These are phyloP conservation scores for Leccinellum rugosiceps DNA, from an alignment of 768 basidiomycete genomes.

Conservation along the genomic window DNA sequence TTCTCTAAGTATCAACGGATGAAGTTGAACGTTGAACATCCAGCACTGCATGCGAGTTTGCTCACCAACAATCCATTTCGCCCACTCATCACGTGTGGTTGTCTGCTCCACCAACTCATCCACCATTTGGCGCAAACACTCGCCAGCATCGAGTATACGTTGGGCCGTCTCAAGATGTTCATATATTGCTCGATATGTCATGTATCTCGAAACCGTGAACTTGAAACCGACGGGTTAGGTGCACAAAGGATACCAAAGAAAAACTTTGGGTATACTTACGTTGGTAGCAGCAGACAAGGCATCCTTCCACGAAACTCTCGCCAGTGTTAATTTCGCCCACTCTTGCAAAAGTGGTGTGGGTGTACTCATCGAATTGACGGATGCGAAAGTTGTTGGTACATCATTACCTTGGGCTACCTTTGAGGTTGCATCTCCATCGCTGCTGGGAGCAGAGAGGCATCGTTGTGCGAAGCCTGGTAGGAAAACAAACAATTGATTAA, in stretches of 20 bases:
- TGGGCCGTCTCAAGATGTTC: neutral
- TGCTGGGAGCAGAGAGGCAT: neutral
- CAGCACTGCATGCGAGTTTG: neutral
- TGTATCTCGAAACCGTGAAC: neutral
- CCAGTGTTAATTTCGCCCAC: neutral
- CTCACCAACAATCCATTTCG: neutral
- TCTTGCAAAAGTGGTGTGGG: neutral
- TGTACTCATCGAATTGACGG: neutral
- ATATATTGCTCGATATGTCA: neutral
- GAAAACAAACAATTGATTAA: neutral
- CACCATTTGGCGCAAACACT: neutral
- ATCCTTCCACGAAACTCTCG: neutral
- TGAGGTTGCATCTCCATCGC: neutral
- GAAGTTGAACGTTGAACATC: neutral
- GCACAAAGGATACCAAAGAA: neutral
- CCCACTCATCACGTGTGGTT: neutral
- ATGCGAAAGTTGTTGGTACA: neutral
- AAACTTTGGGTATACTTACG: neutral
- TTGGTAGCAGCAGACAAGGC: neutral
- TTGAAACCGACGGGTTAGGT: neutral
- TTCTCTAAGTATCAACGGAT: neutral
- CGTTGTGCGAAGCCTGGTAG: neutral
- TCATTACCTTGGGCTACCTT: neutral
- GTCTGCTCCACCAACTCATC: neutral
- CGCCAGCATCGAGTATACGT: neutral